A percentile compares a stretch with the other conserved stretches of the same genome.
Conservation (phyloP, 306 rosid species). For the Corylus avellana region DNA sequence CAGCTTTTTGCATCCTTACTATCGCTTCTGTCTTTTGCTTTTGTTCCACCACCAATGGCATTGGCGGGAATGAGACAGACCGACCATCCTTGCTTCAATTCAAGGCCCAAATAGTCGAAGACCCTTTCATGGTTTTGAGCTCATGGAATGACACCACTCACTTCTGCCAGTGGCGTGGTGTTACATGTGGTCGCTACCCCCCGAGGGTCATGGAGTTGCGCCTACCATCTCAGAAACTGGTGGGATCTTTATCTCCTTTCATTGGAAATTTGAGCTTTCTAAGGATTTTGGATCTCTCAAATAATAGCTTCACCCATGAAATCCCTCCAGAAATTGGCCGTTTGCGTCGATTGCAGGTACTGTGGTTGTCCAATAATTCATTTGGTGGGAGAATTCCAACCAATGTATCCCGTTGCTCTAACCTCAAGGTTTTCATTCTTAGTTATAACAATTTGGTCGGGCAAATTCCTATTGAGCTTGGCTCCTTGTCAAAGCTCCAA, state of each 20-base stretch:
- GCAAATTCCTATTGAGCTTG: not conserved
- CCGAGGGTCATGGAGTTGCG: not conserved
- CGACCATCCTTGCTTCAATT: not conserved
- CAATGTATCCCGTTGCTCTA: not conserved
- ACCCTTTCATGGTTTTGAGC: not conserved
- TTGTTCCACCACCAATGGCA: not conserved
- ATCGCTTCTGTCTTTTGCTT: not conserved
- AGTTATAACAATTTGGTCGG: not conserved
- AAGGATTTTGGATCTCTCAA: too few species aligned
- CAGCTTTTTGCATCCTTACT: not conserved
- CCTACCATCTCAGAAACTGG: not conserved
- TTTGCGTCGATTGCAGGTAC: not conserved
- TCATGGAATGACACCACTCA: not conserved
- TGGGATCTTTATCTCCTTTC: not conserved
- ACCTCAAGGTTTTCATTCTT: rapidly evolving
- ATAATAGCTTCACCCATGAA: too few species aligned
- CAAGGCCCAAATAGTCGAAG: not conserved
- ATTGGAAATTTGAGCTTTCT: not conserved
- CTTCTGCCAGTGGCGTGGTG: not conserved
- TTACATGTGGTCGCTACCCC: not conserved
- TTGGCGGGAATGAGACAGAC: not conserved
- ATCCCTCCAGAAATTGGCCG: not conserved
- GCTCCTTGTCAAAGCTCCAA: not conserved
- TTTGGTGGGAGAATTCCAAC: not conserved
- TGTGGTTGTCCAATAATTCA: not conserved